A percentile compares a stretch with the other conserved stretches of the same genome.
These are phyloP conservation scores for Pezicula carpinea DNA, from an alignment of 2,329 filamentous ascomycete species.

Conservation along the genomic window DNA sequence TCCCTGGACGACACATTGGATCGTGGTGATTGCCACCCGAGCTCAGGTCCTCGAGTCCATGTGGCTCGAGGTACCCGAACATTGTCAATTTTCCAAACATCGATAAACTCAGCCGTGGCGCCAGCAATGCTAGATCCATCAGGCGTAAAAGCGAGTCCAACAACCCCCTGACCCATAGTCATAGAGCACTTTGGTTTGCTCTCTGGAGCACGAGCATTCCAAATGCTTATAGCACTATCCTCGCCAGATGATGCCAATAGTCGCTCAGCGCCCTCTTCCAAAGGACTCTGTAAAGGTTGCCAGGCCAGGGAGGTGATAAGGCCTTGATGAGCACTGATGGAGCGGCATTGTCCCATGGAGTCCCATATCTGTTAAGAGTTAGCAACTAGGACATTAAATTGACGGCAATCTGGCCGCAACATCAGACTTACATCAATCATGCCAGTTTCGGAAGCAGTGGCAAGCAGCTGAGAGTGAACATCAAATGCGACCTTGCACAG, in stretches of 20 bases:
- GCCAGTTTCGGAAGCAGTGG: conserved; percentile 56
- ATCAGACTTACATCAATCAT: conserved; percentile 49
- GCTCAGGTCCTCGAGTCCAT: conserved; percentile 52
- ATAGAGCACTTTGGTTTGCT: conserved; percentile 54
- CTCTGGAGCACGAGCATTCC: conserved; percentile 53
- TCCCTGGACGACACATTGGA: conserved; percentile 44
- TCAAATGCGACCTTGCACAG: conserved; percentile 56
- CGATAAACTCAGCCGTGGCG: conserved; percentile 51
- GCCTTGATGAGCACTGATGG: conserved; percentile 55
- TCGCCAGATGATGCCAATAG: conserved; percentile 58
- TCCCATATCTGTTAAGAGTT: conserved; percentile 26
- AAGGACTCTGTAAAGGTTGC: conserved; percentile 48
- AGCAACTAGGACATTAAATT: conserved; percentile 33
- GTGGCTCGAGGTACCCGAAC: conserved; percentile 52
- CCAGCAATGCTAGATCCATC: conserved; percentile 60
- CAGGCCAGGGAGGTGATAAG: conserved; percentile 54
- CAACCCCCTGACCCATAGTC: conserved; percentile 54
- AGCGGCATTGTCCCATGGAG: conserved; percentile 45
- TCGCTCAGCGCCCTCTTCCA: conserved; percentile 37
- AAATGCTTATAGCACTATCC: conserved; percentile 58
- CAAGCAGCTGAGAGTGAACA: conserved; percentile 45
- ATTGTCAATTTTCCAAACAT: conserved; percentile 63
- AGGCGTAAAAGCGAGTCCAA: conserved; percentile 57
- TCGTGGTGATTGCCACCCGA: conserved; percentile 55
- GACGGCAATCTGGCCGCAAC: background rate